Base-by-base conservation (phyloP, 2,329 filamentous ascomycete species). In the Xylariomycetidae sp. region DNA sequence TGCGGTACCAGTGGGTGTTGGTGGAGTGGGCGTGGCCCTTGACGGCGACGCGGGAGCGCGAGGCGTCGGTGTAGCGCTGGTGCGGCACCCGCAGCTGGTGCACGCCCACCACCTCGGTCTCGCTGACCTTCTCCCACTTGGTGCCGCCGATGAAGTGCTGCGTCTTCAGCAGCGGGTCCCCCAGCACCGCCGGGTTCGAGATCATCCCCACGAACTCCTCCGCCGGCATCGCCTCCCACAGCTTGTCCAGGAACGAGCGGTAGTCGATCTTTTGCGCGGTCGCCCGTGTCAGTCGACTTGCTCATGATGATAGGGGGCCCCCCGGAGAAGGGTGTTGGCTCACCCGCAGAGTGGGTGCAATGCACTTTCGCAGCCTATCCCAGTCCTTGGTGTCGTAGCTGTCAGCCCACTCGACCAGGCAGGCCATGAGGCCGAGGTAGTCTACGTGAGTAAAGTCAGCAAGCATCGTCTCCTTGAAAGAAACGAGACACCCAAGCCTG, bases 231-330 rank as follows among this genome's bases (percentile, higher is more conserved):
- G 68, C 64, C 30, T 74, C 68, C 75, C 75, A 80, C 35, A 72
- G 55, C 51, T 71, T 71, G 54, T 75, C 66, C 32, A 76, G 68
- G 56, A 80, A 74, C 25, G 70, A 68, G 31, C 72, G 74, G 70
- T 88, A 88, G 66, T 88, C 83, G 49, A 87, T 71, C 68, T 81
- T n/a, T n/a, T n/a, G n/a, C n/a, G n/a, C n/a, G n/a, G n/a, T n/a
- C n/a, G n/a, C n/a, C n/a, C 56, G 10, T 28, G 29, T 42, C n/a
- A 42, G 39, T 15, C 19, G 19, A 19, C n/a, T 10, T 18, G 9
- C n/a, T n/a, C n/a, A n/a, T 27, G 12, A 16, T 9, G 17, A 25
- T 13, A 17, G n/a, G 24, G 10, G 22, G 27, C 13, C 7, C 5
- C 19, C 16, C 13, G n/a, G 15, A 30, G 6, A 24, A n/a, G 30